Conservation (phyloP, 1,284 basidiomycete species). For the Irpex lacteus region DNA sequence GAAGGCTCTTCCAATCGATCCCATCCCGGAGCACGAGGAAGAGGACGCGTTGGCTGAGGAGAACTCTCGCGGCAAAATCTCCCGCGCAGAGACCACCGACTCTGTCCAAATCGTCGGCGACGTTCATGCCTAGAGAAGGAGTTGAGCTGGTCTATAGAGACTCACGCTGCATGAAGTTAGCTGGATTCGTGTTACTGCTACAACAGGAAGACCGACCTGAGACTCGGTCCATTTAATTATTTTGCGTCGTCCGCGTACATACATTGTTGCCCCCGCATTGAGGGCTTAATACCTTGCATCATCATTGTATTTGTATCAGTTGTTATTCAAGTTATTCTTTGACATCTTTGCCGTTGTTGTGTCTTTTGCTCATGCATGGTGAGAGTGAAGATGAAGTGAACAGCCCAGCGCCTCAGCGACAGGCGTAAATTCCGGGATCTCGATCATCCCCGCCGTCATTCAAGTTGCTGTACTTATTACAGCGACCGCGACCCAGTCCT, state of each 20-base stretch:
- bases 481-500: neutral
- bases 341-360: neutral
- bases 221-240: neutral
- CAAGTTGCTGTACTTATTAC: neutral
- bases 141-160: neutral
- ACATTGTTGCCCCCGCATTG: neutral
- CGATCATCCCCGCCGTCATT: too few species aligned
- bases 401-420: too few species aligned
- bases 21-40: constrained; percentile 4
- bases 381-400: too few species aligned
- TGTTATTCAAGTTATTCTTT: neutral
- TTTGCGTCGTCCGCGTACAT: neutral
- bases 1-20: neutral
- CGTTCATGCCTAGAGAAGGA: constrained; percentile 4
- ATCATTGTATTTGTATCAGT: neutral
- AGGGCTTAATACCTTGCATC: neutral
- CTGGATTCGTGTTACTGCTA: neutral
- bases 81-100: constrained; percentile 8
- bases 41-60: neutral
- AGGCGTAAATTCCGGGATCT: too few species aligned
- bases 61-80: constrained; percentile 3
- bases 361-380: neutral
- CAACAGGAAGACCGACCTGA: neutral
- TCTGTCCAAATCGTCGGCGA: constrained; percentile 14
- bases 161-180: neutral